These are phyloP conservation scores for Torulaspora delbrueckii DNA, from an alignment of 805 yeast species.

Conservation along the genomic window DNA sequence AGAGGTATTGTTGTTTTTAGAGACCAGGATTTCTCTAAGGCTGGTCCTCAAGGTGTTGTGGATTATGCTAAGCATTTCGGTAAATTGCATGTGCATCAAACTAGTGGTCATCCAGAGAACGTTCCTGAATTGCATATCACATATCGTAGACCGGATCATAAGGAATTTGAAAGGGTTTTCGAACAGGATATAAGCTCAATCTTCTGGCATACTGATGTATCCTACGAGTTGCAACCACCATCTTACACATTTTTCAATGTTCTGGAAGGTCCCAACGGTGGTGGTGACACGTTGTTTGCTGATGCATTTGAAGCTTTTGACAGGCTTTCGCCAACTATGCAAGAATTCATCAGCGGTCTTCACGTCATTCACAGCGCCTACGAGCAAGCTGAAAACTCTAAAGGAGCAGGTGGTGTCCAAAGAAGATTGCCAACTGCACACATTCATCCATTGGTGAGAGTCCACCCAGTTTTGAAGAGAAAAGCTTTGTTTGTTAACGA, in stretches of 20 bases:
- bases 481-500: slow-evolving; percentile 54
- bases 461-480: slow-evolving; percentile 63
- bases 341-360: slow-evolving; percentile 52
- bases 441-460: slow-evolving; percentile 61
- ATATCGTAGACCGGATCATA: slow-evolving; percentile 42
- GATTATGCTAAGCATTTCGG: slow-evolving; percentile 62
- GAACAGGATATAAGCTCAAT: slow-evolving; percentile 19
- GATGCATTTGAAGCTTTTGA: slow-evolving; percentile 65
- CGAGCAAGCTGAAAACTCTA: slow-evolving; percentile 60
- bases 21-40: slow-evolving; percentile 56
- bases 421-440: slow-evolving; percentile 52
- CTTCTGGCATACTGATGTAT: slow-evolving; percentile 67
- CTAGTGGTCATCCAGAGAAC: slow-evolving; percentile 59
- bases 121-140: slow-evolving; percentile 59
- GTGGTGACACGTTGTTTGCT: slow-evolving; percentile 72
- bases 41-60: slow-evolving; percentile 43
- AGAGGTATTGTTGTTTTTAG: slow-evolving; percentile 63
- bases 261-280: slow-evolving; percentile 53
- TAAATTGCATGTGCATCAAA: slow-evolving; percentile 64
- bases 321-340: slow-evolving; percentile 60
- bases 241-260: slow-evolving; percentile 61
- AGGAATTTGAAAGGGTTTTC: slow-evolving; percentile 28
- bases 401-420: slow-evolving; percentile 54
- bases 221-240: slow-evolving; percentile 69
- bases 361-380: slow-evolving; percentile 63